Evolutionary conservation across 2,329 filamentous ascomycete genomes (phyloP), one percentile per base, ranked within the genome.

Genomic region (Penicillium nordicum): DNA sequence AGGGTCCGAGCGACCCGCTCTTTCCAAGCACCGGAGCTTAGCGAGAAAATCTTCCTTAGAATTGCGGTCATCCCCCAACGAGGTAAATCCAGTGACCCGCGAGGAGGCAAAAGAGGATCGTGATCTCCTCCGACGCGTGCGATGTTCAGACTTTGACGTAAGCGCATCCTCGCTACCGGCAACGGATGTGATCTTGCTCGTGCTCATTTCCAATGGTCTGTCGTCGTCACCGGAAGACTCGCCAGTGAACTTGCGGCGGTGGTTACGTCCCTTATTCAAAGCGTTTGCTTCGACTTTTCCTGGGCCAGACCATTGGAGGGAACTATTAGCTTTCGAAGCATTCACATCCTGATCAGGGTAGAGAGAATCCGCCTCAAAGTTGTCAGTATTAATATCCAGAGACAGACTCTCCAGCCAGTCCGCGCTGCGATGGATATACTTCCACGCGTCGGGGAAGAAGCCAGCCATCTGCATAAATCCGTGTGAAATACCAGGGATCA

Each of bases 401-500:
- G 96, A 93, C 0, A 92, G 81, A 29, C 92, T 86, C 45, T 87
- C 82, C 64, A 97, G 92, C 93, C 93, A 97, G 16, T 80, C 77
- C 0, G 86, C 88, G 60, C 89, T 90, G 34, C 88, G 84, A 62
- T 88, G 85, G 65, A 97, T 89, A 69, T 95, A 88, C 67, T 88
- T 88, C 90, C 92, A 96, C 1, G 90, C 92, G 9, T 94, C 90
- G 0, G 92, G 92, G 65, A 95, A 99, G 4, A 97, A 80, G 1
- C 84, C 81, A 0, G 91, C 90, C 69, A 99, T 96, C 69, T 97
- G 92, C 65, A 97, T 76, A 73, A 99, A 99, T 1, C 94, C 94
- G 68, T 99, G 94, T 4, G 87, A 92, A 47, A 96, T 90, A 0
- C 93, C 92, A 0, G 92, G 92, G 5, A 99, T 87, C 25, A 97